Conservation (phyloP, 305 asterid genomes). For the Fraxinus platypoda region DNA sequence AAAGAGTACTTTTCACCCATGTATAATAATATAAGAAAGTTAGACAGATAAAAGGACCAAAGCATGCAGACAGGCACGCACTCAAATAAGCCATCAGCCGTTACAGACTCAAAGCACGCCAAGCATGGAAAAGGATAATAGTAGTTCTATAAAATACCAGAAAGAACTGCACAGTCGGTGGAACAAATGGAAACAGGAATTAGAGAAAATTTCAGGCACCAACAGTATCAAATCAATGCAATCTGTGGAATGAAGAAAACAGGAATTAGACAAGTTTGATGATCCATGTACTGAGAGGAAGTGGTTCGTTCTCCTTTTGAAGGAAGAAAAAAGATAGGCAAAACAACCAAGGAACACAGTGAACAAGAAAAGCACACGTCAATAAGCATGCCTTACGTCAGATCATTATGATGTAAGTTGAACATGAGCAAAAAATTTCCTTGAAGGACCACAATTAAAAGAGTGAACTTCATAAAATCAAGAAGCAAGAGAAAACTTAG, state of each 20-base stretch:
- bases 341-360: background rate
- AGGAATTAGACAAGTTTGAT: background rate
- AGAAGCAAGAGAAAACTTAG: background rate
- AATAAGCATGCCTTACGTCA: background rate
- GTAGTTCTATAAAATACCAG: background rate
- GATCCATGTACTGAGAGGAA: background rate
- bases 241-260: background rate
- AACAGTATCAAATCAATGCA: background rate
- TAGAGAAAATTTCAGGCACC: background rate
- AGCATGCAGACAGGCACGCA: background rate
- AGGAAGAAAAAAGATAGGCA: background rate
- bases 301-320: background rate
- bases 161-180: background rate
- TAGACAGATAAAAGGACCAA: background rate
- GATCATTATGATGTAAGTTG: background rate
- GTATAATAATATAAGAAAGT: background rate
- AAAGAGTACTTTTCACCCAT: background rate
- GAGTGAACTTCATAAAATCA: background rate
- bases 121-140: background rate
- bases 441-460: background rate
- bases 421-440: background rate
- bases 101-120: background rate
- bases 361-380: background rate
- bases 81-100: background rate
- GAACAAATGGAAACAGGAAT: background rate